Evolutionary conservation across 2,329 filamentous ascomycete genomes (phyloP).

Genomic region (Ceratocystis cubensis): DNA sequence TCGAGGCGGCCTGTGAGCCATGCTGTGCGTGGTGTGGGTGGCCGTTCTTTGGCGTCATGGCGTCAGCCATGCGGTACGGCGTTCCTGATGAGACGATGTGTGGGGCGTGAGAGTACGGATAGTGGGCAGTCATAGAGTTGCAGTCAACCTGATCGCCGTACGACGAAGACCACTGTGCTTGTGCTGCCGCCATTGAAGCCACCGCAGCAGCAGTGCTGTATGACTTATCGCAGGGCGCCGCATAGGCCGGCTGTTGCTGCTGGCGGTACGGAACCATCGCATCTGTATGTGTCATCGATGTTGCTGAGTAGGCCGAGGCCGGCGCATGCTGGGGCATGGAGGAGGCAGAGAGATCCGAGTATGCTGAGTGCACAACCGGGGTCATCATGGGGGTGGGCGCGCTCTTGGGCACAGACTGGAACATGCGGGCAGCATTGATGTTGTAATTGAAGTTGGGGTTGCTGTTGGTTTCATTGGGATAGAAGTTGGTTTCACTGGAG

Average conservation of each 20-base stretch:
- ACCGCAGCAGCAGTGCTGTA: not conserved
- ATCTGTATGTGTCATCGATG: slow-evolving; percentile 24
- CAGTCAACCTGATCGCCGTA: slow-evolving; percentile 32
- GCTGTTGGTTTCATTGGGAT: slow-evolving; percentile 23
- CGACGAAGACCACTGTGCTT: slow-evolving; percentile 26
- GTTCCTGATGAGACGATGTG: slow-evolving; percentile 28
- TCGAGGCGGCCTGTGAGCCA: slow-evolving; percentile 25
- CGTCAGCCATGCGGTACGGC: slow-evolving; percentile 27
- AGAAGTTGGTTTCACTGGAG: slow-evolving; percentile 30
- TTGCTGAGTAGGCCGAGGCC: slow-evolving; percentile 26
- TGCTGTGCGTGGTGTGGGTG: slow-evolving; percentile 17
- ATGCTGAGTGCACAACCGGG: slow-evolving; percentile 8
- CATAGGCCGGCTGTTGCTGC: not conserved
- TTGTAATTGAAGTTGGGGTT: slow-evolving; percentile 29
- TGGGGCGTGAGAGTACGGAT: slow-evolving; percentile 25
- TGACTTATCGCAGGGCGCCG: not conserved
- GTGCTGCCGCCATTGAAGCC: not conserved
- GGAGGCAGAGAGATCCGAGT: slow-evolving; percentile 5
- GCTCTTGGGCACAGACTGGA: slow-evolving; percentile 26
- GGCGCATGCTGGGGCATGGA: slow-evolving; percentile 20
- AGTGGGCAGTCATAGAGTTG: slow-evolving; percentile 28
- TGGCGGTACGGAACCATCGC: slow-evolving; percentile 28
- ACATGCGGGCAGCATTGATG: slow-evolving; percentile 29
- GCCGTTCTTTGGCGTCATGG: slow-evolving; percentile 23
- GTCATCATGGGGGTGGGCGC: slow-evolving; percentile 22